Percentiles rank a stretch among this genome's conserved stretches.
Evolutionary conservation across 177 flowering plant genomes (phyloP).

Genomic region (Vitis hybrid): DNA sequence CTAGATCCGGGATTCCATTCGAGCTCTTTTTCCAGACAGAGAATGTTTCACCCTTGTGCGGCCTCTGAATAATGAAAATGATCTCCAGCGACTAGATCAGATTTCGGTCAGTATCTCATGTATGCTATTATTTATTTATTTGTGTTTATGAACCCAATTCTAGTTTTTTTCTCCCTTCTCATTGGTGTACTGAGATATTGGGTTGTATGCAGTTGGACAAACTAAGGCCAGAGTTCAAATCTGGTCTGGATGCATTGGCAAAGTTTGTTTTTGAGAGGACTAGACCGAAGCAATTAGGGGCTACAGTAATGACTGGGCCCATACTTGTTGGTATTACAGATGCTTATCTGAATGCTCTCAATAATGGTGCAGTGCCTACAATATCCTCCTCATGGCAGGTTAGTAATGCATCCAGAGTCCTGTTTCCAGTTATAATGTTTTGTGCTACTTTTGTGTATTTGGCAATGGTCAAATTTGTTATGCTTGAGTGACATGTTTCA

Average conservation of each 20-base stretch:
- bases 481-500: too few relatives aligned
- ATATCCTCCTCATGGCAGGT: conserved; percentile 99
- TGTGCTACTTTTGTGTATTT: background rate
- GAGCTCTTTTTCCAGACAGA: conserved; percentile 98
- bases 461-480: background rate
- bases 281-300: conserved; percentile 93
- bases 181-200: background rate
- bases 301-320: conserved; percentile 94
- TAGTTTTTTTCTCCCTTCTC: background rate
- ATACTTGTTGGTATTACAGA: conserved; percentile 84
- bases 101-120: conserved; percentile 57
- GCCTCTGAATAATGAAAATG: conserved; percentile 82
- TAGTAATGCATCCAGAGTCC: conserved; percentile 9
- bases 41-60: conserved; percentile 96
- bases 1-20: conserved; percentile 95
- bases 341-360: conserved; percentile 88
- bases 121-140: background rate
- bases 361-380: conserved; percentile 97
- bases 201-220: conserved; percentile 64
- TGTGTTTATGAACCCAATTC: background rate
- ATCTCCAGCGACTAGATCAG: conserved; percentile 90
- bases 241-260: conserved; percentile 92
- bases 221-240: conserved; percentile 85
- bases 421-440: conserved; percentile 1
- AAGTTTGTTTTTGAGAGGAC: conserved; percentile 97